These are phyloP conservation scores for Nakaseomyces uthaithaninus DNA, from an alignment of 1,139 yeast species.

Conservation along the genomic window DNA sequence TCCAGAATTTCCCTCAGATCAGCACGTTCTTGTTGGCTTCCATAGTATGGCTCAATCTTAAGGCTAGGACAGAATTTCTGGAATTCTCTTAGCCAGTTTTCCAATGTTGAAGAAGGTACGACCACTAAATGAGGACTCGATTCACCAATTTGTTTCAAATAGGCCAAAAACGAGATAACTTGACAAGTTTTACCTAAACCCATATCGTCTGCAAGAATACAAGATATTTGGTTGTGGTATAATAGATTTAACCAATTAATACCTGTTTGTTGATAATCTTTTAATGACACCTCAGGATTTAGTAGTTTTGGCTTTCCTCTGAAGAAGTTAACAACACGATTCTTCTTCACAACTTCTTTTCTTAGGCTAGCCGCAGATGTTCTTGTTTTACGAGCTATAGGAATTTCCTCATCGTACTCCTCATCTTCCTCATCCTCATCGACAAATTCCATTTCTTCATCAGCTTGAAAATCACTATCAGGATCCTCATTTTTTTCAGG, in stretches of 20 bases:
- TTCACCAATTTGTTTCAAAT: slow-evolving; percentile 55
- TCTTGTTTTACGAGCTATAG: slow-evolving; percentile 11
- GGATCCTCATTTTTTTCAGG: slow-evolving; percentile 44
- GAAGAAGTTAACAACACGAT: slow-evolving; percentile 43
- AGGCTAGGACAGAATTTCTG: slow-evolving; percentile 77
- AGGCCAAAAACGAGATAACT: slow-evolving; percentile 86
- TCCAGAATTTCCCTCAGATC: slow-evolving; percentile 65
- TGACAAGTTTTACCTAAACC: slow-evolving; percentile 96
- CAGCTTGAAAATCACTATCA: slow-evolving; percentile 26
- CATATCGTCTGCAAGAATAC: slow-evolving; percentile 97
- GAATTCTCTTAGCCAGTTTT: slow-evolving; percentile 95
- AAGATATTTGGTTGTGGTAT: slow-evolving; percentile 70
- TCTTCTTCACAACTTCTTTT: slow-evolving; percentile 11
- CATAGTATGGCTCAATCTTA: slow-evolving; percentile 87
- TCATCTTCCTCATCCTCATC: slow-evolving; percentile 31
- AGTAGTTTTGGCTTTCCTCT: slow-evolving; percentile 63
- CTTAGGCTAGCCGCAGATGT: slow-evolving; percentile 10
- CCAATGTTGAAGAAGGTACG: slow-evolving; percentile 94
- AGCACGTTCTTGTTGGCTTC: slow-evolving; percentile 75
- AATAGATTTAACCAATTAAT: slow-evolving; percentile 83
- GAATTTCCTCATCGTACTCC: slow-evolving; percentile 29
- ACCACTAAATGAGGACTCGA: slow-evolving; percentile 75
- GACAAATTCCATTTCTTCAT: slow-evolving; percentile 33
- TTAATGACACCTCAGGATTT: slow-evolving; percentile 56
- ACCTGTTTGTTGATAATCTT: slow-evolving; percentile 91